Percentiles rank a stretch among this genome's conserved stretches.
These are phyloP conservation scores for Ceratobasidium sp. DNA, from an alignment of 1,284 basidiomycete genomes.

Conservation along the genomic window DNA sequence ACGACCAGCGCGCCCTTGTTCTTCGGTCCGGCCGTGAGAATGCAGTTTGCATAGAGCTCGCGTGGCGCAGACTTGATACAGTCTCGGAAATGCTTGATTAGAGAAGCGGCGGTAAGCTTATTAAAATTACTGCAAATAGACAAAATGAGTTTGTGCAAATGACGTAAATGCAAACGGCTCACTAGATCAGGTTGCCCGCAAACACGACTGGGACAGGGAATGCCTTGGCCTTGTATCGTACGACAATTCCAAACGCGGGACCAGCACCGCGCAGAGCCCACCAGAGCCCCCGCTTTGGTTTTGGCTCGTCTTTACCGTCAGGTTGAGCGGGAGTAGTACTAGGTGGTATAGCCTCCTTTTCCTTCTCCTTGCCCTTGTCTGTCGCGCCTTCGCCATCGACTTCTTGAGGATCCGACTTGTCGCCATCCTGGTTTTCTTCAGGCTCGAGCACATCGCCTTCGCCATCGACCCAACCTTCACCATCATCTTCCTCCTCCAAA, in stretches of 20 bases:
- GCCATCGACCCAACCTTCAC: constrained; percentile 39
- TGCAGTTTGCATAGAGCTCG: constrained; percentile 82
- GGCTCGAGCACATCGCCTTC: constrained; percentile 9
- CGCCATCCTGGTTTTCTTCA: not conserved
- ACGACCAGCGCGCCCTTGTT: constrained; percentile 81
- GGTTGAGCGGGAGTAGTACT: constrained; percentile 36
- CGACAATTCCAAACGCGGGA: constrained; percentile 83
- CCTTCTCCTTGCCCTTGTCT: constrained; percentile 51
- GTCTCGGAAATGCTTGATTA: constrained; percentile 91
- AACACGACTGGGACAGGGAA: constrained; percentile 88
- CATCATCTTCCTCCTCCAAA: constrained; percentile 21
- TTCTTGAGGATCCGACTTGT: not conserved
- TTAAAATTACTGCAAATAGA: constrained; percentile 48
- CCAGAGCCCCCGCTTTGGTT: constrained; percentile 60
- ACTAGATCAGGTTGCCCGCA: constrained; percentile 91
- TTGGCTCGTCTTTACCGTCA: constrained; percentile 51
- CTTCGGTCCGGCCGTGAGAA: constrained; percentile 86
- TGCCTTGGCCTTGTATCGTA: constrained; percentile 83
- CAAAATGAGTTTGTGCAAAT: not conserved
- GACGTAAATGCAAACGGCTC: constrained; percentile 46
- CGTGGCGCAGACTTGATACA: constrained; percentile 87
- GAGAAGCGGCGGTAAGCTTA: constrained; percentile 85
- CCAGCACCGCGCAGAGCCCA: constrained; percentile 91
- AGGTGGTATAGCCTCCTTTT: constrained; percentile 58
- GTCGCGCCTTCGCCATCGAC: constrained; percentile 45